Conservation (phyloP, 768 basidiomycete genomes). For the Boletus rubescentipes region DNA sequence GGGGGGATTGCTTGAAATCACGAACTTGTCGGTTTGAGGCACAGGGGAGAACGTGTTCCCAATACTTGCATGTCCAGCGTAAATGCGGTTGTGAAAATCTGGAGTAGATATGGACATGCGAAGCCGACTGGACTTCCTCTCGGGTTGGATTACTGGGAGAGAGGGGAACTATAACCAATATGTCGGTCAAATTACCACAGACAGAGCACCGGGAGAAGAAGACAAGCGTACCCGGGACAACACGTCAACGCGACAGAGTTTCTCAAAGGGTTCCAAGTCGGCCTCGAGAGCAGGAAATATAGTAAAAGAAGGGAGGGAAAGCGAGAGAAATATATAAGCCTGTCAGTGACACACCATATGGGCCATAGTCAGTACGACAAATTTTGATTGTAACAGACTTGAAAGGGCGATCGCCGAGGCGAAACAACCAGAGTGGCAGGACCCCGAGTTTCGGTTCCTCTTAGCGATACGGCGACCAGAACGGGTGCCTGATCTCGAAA, state of each 20-base stretch:
- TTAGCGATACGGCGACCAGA: conserved; percentile 5
- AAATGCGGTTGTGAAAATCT: conserved; percentile 28
- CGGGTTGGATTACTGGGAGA: conserved; percentile 22
- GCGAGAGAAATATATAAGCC: conserved; percentile 56
- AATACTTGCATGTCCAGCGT: not conserved
- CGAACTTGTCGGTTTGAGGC: conserved; percentile 40
- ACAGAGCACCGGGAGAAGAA: not conserved
- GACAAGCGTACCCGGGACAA: conserved; percentile 21
- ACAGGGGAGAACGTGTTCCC: not conserved
- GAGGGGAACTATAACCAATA: conserved; percentile 16
- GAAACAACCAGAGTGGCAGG: conserved; percentile 3
- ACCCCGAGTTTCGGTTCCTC: conserved; percentile 1
- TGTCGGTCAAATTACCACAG: not conserved
- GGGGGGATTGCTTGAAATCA: conserved; percentile 68
- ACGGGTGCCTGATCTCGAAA: conserved; percentile 21
- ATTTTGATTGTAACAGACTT: conserved; percentile 4
- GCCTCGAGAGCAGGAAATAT: conserved; percentile 57
- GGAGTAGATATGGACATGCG: conserved; percentile 37
- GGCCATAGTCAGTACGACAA: conserved; percentile 17
- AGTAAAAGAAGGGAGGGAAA: conserved; percentile 46
- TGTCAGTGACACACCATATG: conserved; percentile 27
- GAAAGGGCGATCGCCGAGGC: conserved; percentile 20
- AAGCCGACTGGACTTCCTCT: conserved; percentile 22
- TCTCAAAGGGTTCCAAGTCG: conserved; percentile 62
- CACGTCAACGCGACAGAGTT: conserved; percentile 48